Conservation (phyloP, 1,284 basidiomycete genomes). For the Naganishia cerealis region DNA sequence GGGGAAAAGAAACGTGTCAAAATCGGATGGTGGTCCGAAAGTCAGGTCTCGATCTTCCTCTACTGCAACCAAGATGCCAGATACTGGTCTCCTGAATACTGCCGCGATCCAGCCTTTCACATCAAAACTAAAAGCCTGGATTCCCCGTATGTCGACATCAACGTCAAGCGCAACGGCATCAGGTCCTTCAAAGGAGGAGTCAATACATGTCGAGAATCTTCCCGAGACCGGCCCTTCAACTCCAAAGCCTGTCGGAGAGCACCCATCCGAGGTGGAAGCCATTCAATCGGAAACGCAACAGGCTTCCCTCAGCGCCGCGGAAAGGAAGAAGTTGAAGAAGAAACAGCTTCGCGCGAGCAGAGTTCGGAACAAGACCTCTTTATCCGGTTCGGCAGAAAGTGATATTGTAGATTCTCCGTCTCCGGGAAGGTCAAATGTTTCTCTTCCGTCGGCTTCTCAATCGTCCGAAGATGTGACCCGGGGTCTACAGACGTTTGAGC, state of each 20-base stretch:
- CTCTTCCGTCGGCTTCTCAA: neutral
- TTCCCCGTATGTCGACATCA: neutral
- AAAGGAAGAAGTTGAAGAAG: constrained; percentile 23
- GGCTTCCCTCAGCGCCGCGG: constrained; percentile 5
- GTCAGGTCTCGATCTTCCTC: neutral
- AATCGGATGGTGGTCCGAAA: neutral
- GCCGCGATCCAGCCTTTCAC: neutral
- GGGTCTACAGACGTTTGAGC: neutral
- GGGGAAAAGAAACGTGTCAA: constrained; percentile 8
- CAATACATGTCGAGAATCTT: neutral
- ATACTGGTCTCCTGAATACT: neutral
- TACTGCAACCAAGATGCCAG: neutral
- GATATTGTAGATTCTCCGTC: constrained; percentile 4
- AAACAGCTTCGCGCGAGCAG: constrained; percentile 18
- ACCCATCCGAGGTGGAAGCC: neutral
- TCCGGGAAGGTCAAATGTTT: neutral
- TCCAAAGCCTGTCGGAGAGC: neutral
- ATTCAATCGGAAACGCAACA: neutral
- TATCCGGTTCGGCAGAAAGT: neutral
- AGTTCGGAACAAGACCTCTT: neutral
- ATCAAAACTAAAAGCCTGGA: constrained; percentile 10
- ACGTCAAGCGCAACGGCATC: neutral
- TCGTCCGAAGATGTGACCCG: neutral
- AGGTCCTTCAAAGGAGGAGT: neutral
- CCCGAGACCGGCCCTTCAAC: neutral